Percentiles rank a stretch among this genome's conserved stretches.
Conservation (phyloP, 2,329 filamentous ascomycete genomes). For the Cladosporium velox region DNA sequence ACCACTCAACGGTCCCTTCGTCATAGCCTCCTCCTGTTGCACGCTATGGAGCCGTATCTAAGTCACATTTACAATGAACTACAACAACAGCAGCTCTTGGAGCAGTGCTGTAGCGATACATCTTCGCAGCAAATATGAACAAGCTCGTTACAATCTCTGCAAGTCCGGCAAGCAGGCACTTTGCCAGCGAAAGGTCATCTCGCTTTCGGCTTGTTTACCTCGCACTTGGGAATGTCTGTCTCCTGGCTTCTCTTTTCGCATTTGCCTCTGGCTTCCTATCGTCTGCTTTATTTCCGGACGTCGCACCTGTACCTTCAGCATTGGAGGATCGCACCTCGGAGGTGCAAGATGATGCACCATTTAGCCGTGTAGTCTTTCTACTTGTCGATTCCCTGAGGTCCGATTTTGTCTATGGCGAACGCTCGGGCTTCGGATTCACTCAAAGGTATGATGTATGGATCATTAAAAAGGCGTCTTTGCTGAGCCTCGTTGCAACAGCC, state of each 20-base stretch:
- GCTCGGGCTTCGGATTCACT: conserved; percentile 82
- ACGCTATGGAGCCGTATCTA: no score
- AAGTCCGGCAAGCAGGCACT: no score
- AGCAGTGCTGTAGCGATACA: no score
- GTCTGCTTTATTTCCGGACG: conserved; percentile 33
- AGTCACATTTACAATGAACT: no score
- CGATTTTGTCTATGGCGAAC: conserved; percentile 85
- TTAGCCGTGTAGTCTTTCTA: conserved; percentile 94
- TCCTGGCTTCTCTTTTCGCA: background rate
- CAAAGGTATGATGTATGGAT: conserved; percentile 64
- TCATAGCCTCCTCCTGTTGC: no score
- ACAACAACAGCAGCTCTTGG: no score
- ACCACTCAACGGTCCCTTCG: no score
- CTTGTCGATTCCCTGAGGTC: conserved; percentile 72
- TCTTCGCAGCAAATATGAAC: no score
- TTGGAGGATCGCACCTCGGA: conserved; percentile 31
- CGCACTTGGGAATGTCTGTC: background rate
- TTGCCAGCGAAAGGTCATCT: no score
- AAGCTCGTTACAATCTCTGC: no score
- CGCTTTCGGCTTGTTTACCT: background rate
- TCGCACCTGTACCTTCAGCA: no score
- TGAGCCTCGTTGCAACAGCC: conserved; percentile 48
- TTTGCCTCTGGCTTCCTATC: background rate
- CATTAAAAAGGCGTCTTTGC: background rate
- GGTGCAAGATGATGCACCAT: conserved; percentile 60